Evolutionary conservation across 2,329 filamentous ascomycete species (phyloP).

Genomic region (Colletotrichum orbiculare): DNA sequence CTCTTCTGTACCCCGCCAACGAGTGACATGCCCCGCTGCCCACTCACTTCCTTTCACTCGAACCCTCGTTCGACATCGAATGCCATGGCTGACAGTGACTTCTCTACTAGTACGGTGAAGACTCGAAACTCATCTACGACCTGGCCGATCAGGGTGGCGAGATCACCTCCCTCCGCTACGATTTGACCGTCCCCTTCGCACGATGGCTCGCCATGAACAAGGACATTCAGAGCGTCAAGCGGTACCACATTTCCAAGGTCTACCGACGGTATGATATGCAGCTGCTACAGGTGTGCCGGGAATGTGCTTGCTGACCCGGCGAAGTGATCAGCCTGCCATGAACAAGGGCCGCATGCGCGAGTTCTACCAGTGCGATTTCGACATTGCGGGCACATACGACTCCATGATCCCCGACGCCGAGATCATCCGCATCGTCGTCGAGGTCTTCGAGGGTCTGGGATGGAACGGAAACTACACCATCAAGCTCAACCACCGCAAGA

Average conservation of each 20-base stretch:
- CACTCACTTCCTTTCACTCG: constrained; percentile 17
- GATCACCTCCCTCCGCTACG: constrained; percentile 80
- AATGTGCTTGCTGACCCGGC: constrained; percentile 45
- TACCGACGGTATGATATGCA: constrained; percentile 47
- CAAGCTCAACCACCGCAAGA: constrained; percentile 95
- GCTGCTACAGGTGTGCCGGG: background rate
- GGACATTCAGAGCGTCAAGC: constrained; percentile 84
- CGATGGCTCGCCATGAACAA: constrained; percentile 94
- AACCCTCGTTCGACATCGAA: background rate
- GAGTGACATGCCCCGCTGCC: constrained; percentile 27
- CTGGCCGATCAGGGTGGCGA: constrained; percentile 89
- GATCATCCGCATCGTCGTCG: constrained; percentile 83
- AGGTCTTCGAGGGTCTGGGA: constrained; percentile 85
- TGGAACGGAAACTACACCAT: constrained; percentile 83
- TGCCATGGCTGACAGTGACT: constrained; percentile 2
- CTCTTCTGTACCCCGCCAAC: constrained; percentile 13
- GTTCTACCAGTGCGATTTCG: constrained; percentile 98
- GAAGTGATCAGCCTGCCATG: constrained; percentile 80
- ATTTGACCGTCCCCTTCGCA: constrained; percentile 90
- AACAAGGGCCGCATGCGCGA: constrained; percentile 94
- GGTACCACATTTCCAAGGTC: constrained; percentile 96
- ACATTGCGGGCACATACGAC: constrained; percentile 89
- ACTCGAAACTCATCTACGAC: constrained; percentile 74
- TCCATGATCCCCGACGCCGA: constrained; percentile 94
- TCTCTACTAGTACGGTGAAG: constrained; percentile 68